Percentiles rank a stretch among this genome's conserved stretches.
Conservation (phyloP, 805 yeast species). For the Kurtzmaniella cleridarum region DNA sequence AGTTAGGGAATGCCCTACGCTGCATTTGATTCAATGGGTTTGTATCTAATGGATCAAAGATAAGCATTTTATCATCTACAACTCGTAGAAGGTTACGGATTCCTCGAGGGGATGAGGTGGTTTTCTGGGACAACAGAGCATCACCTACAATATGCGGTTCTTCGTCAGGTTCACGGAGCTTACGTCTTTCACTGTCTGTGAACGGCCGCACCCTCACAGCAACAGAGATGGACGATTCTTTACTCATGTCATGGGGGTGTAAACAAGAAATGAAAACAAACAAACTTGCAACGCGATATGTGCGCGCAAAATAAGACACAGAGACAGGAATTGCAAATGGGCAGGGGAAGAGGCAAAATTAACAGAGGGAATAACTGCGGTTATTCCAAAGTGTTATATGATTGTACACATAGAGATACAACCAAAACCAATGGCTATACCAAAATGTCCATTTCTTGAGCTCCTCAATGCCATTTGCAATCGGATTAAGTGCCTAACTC, state of each 20-base stretch:
- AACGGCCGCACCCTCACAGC: constrained; percentile 85
- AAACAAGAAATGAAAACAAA: neutral
- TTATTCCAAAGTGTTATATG: too few relatives aligned
- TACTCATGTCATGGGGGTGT: constrained; percentile 3
- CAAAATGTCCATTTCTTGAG: too few relatives aligned
- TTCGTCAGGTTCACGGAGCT: constrained; percentile 29
- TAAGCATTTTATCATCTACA: constrained; percentile 79
- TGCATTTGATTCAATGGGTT: constrained; percentile 56
- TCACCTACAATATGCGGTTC: constrained; percentile 46
- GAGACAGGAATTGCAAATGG: neutral
- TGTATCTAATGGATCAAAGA: constrained; percentile 78
- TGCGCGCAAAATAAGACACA: neutral
- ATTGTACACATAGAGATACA: too few relatives aligned
- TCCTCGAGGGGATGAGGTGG: constrained; percentile 47
- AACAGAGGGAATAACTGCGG: too few relatives aligned
- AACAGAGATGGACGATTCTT: constrained; percentile 63
- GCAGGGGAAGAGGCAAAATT: too few relatives aligned
- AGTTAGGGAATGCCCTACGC: constrained; percentile 34
- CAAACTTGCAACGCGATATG: neutral
- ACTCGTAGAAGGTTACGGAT: constrained; percentile 69
- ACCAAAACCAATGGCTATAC: too few relatives aligned
- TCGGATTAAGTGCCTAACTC: too few relatives aligned
- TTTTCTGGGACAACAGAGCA: constrained; percentile 14
- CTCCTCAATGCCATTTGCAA: too few relatives aligned
- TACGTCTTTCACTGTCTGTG: constrained; percentile 50